Evolutionary conservation across 2,329 filamentous ascomycete genomes (phyloP).

Genomic region (Fusarium sp.): DNA sequence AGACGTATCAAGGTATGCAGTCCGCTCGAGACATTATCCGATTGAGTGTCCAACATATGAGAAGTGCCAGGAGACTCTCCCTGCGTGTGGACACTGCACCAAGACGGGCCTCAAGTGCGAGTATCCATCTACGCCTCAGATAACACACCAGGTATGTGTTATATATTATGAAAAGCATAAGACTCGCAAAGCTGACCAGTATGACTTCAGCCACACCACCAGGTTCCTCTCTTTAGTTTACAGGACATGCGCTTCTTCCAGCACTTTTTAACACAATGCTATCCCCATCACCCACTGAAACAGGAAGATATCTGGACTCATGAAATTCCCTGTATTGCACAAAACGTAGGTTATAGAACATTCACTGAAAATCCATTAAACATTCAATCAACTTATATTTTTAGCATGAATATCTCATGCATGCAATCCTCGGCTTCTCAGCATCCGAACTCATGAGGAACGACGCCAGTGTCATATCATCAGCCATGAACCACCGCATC

Average conservation of each 20-base stretch:
- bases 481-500: conserved; percentile 74
- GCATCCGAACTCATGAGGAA: conserved; percentile 72
- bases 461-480: conserved; percentile 65
- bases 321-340: conserved; percentile 74
- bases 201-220: conserved; percentile 63
- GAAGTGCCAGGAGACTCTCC: conserved; percentile 75
- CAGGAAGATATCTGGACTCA: conserved; percentile 76
- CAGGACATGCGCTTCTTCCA: conserved; percentile 78
- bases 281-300: conserved; percentile 74
- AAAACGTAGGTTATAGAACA: conserved; percentile 63
- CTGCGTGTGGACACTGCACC: conserved; percentile 72
- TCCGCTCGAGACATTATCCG: rapidly evolving
- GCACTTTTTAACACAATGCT: conserved; percentile 72
- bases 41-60: conserved; percentile 22
- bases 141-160: conserved; percentile 64
- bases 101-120: conserved; percentile 74
- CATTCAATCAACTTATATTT: conserved; percentile 15
- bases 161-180: not conserved
- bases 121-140: conserved; percentile 67
- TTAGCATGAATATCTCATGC: conserved; percentile 76
- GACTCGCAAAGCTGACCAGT: not conserved
- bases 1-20: conserved; percentile 70
- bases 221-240: conserved; percentile 70
- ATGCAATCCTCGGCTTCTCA: conserved; percentile 75
- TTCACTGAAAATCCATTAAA: not conserved